Evolutionary conservation across 805 yeast species (phyloP).

Genomic region (Suhomyces sp.): DNA sequence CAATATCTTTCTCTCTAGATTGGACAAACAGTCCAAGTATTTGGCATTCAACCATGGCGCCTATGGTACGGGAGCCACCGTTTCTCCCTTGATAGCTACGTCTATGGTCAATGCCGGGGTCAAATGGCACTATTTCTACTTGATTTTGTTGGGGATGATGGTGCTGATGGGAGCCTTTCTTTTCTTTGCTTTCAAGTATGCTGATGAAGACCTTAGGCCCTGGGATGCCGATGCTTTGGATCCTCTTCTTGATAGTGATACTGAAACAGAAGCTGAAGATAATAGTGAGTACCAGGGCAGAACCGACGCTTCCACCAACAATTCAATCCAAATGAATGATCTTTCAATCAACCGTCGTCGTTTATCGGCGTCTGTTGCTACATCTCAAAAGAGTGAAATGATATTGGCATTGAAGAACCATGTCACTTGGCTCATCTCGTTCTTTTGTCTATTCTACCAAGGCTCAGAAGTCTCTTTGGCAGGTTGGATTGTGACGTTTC

Average conservation of each 20-base stretch:
- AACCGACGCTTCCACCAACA: no score
- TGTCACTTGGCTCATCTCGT: slow-evolving; percentile 49
- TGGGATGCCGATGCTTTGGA: slow-evolving; percentile 25
- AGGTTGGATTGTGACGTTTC: slow-evolving; percentile 68
- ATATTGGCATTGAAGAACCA: slow-evolving; percentile 38
- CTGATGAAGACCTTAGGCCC: slow-evolving; percentile 44
- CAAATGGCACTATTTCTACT: slow-evolving; percentile 55
- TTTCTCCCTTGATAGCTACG: slow-evolving; percentile 66
- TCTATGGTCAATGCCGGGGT: slow-evolving; percentile 48
- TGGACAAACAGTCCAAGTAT: slow-evolving; percentile 54
- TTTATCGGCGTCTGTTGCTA: no score
- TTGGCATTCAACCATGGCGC: slow-evolving; percentile 66
- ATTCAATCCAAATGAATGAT: neutral
- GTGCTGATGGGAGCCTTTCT: slow-evolving; percentile 30
- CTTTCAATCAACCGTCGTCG: neutral
- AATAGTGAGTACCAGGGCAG: no score
- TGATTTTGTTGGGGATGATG: slow-evolving; percentile 46
- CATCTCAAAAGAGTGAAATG: slow-evolving; percentile 27
- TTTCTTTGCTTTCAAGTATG: slow-evolving; percentile 48
- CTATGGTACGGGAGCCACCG: slow-evolving; percentile 72
- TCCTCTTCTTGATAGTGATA: neutral
- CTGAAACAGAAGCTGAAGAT: no score
- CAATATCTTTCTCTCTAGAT: slow-evolving; percentile 50
- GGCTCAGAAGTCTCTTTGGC: slow-evolving; percentile 71
- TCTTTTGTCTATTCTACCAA: slow-evolving; percentile 58